These are phyloP conservation scores for Phialophora tarda DNA, from an alignment of 2,329 filamentous ascomycete species.

Conservation along the genomic window DNA sequence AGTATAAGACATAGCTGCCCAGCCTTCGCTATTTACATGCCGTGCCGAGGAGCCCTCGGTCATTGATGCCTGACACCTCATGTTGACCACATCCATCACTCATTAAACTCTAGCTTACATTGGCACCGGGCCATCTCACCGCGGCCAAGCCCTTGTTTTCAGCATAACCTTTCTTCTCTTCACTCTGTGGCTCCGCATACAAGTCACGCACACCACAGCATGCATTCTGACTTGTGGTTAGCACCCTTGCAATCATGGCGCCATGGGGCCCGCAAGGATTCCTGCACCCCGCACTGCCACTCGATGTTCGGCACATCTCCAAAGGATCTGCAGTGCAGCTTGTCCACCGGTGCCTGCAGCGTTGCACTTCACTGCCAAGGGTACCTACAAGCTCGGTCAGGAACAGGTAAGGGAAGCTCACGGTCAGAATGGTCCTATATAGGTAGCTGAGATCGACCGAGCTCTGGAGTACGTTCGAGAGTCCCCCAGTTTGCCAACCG, in stretches of 20 bases:
- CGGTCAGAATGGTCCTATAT: neutral
- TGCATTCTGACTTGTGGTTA: neutral
- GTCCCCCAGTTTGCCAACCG: neutral
- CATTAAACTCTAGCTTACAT: neutral
- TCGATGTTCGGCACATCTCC: slow-evolving; percentile 6
- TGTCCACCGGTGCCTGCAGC: slow-evolving; percentile 1
- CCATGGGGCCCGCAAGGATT: too few species aligned
- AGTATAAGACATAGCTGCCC: neutral
- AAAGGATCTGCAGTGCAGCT: slow-evolving; percentile 2
- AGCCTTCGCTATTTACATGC: neutral
- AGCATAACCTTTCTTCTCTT: neutral
- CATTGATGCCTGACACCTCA: neutral
- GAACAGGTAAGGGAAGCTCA: neutral
- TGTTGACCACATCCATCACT: neutral
- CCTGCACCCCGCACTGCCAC: slow-evolving; percentile 6
- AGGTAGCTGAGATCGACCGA: neutral
- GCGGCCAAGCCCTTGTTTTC: too few species aligned
- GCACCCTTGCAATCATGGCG: neutral
- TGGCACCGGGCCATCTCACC: neutral
- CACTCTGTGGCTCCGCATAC: neutral
- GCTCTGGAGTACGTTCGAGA: neutral
- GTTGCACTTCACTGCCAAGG: neutral
- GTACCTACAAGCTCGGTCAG: neutral
- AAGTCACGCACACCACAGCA: neutral
- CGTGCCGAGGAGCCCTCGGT: slow-evolving; percentile 7